Percentiles rank a stretch among this genome's conserved stretches.
Conservation (phyloP, 768 basidiomycete genomes). For the Rhizopogon salebrosus region DNA sequence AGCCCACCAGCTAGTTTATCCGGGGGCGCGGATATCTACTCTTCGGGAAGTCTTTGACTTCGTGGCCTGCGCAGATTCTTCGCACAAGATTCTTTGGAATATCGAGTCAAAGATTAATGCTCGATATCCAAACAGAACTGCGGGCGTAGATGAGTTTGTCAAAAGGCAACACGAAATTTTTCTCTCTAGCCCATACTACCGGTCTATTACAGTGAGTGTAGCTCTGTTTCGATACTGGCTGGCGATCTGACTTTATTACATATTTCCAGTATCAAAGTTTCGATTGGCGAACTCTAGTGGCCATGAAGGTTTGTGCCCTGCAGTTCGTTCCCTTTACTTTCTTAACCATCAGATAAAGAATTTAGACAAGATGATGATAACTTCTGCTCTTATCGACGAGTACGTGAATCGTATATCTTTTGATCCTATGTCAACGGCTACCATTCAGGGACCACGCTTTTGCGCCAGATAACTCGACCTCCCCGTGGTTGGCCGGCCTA, state of each 20-base stretch:
- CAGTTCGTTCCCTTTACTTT: not conserved
- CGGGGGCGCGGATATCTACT: slow-evolving; percentile 68
- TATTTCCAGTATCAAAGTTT: slow-evolving; percentile 80
- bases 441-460: slow-evolving; percentile 34
- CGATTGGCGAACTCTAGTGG: slow-evolving; percentile 72
- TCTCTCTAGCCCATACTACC: slow-evolving; percentile 50
- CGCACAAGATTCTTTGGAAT: slow-evolving; percentile 61
- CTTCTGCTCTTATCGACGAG: slow-evolving; percentile 64
- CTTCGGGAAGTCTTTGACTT: slow-evolving; percentile 73
- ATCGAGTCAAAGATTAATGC: slow-evolving; percentile 77
- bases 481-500: slow-evolving; percentile 68
- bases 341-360: slow-evolving; percentile 22
- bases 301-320: slow-evolving; percentile 53
- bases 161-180: slow-evolving; percentile 56
- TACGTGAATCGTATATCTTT: slow-evolving; percentile 25
- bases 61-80: slow-evolving; percentile 64
- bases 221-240: not conserved
- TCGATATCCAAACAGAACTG: slow-evolving; percentile 45
- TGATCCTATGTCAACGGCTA: not conserved
- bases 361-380: slow-evolving; percentile 50
- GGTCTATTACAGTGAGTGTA: slow-evolving; percentile 54
- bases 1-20: slow-evolving; percentile 64
- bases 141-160: slow-evolving; percentile 55
- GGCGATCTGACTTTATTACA: not conserved
- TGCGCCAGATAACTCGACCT: slow-evolving; percentile 37